A percentile compares a stretch with the other conserved stretches of the same genome.
These are phyloP conservation scores for Przewalskia tangutica DNA, from an alignment of 257 asterid genomes.

Conservation along the genomic window DNA sequence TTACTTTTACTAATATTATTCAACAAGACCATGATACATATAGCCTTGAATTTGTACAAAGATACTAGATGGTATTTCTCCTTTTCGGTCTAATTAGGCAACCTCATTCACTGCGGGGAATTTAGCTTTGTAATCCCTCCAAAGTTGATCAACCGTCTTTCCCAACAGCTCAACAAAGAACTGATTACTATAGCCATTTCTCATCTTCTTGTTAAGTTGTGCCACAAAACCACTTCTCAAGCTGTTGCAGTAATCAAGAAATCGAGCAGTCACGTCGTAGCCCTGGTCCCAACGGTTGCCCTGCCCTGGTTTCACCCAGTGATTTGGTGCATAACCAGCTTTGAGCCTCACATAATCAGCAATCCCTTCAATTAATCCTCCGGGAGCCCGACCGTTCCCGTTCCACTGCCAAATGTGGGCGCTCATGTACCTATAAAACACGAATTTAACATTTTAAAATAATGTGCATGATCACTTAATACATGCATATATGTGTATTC, in stretches of 20 bases:
- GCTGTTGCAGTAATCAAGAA: conserved; percentile 46
- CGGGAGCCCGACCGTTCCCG: conserved; percentile 40
- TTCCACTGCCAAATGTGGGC: conserved; percentile 61
- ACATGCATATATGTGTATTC: too few relatives aligned
- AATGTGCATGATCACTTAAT: too few relatives aligned
- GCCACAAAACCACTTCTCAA: conserved; percentile 44
- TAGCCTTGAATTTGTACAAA: not conserved
- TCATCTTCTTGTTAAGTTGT: conserved; percentile 50
- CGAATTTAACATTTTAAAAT: too few relatives aligned
- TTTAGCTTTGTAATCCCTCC: conserved; percentile 48
- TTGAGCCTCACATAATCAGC: conserved; percentile 56
- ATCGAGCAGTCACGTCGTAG: conserved; percentile 51
- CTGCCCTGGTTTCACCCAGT: conserved; percentile 53
- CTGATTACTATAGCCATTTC: conserved; percentile 22
- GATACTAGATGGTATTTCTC: not conserved
- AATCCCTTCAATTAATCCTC: conserved; percentile 38
- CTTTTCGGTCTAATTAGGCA: not conserved
- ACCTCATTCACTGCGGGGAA: not conserved
- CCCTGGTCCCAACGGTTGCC: conserved; percentile 66
- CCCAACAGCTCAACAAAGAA: conserved; percentile 46
- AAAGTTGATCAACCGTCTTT: conserved; percentile 43
- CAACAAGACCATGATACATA: not conserved
- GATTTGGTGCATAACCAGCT: conserved; percentile 40
- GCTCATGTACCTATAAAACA: too few relatives aligned
- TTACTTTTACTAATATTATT: not conserved